Base-by-base conservation (phyloP, 257 asterid species). In the Solanum chaucha region DNA sequence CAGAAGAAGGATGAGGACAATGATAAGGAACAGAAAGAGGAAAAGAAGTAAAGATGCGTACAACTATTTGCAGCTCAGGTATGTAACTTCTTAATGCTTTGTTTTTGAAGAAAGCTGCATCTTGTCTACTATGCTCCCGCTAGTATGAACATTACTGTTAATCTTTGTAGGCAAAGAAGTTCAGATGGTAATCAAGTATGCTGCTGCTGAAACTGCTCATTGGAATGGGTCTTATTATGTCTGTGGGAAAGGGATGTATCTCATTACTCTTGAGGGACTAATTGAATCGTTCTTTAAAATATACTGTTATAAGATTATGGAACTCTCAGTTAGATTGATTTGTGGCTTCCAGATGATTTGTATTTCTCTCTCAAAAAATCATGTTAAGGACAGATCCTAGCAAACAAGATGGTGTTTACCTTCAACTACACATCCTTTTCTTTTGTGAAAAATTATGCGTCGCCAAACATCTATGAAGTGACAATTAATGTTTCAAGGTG, bases 1-100 rank as follows among this genome's bases (percentile, higher is more conserved):
- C 93, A 91, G 91, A 93, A 92, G 85, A 90, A 92, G 87, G 93
- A 92, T 34, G 97, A 95, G 85, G 96, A 93, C 90, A 92, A 93
- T 89, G 93, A 87, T 5, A 90, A 94, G 89, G 97, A 94, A 46
- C 85, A 81, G 44, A 81, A 81, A 48, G 97, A 93, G 74, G 97
- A 95, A 40, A 92, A 93, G 90, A 94, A 95, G 88, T 94, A 91
- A 94, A 58, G 84, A 74, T 75, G 90, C 86, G 67, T 24, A 28
- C 80, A 64, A 10, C 61, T 89, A 28, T 81, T 34, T 48, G 64
- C 68, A 81, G 68, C 68, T 81, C 28, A 48, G 85, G 85, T 81
- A 81, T 28, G 9, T 8, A 28, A 48, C 17, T 17, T 48, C n/a
- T 48, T 28, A 48, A 19, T 4, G 9, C 41, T 30, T 19, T 10